Evolutionary conservation across 208 protist genomes (phyloP), one percentile per base, ranked within the genome.

Genomic region (Acanthamoeba castellanii): DNA sequence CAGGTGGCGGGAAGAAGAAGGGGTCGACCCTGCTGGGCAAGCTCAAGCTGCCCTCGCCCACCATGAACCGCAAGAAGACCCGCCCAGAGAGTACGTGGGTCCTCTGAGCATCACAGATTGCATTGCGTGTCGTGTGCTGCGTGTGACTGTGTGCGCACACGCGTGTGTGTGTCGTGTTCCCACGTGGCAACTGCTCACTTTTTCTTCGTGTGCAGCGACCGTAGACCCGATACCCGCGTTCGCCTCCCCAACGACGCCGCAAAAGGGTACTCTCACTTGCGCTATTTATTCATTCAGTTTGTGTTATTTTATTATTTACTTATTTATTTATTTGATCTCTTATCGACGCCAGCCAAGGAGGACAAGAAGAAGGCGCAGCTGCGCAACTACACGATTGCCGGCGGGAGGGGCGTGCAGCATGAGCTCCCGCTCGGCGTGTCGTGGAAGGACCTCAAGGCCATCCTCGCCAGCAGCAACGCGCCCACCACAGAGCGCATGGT

Each of bases 351-450:
- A 82, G 74, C 8, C 47, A 85, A 85, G 50, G 78, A 85, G 78
- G 78, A 85, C 20, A 85, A 85, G 47, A 85, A 85, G 78, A 85
- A 85, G 50, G 50, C 78, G 78, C 78, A 85, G 78, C 18, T 85
- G 45, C 37, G 78, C 37, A 85, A 85, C 78, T 85, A 85, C 30
- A 85, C 78, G 20, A 85, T 85, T 25, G 78, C 78, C 25, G 78
- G 78, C 37, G 78, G 78, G 18, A 85, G 57, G 78, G 78, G 78
- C 50, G 78, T 85, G 22, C 78, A 85, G 78, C 78, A 85, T 13
- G 78, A 85, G 47, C 78, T 85, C 37, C 78, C 78, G 27, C 14
- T 85, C 45, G 78, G 78, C 13, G 78, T 85, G 25, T 85, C 78
- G 78, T 85, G 78, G 78, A 85, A 85, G 78, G 78, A 85, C 50